Evolutionary conservation across 192 early-diverging fungal genomes (phyloP).

Genomic region (Coemansia sp.): DNA sequence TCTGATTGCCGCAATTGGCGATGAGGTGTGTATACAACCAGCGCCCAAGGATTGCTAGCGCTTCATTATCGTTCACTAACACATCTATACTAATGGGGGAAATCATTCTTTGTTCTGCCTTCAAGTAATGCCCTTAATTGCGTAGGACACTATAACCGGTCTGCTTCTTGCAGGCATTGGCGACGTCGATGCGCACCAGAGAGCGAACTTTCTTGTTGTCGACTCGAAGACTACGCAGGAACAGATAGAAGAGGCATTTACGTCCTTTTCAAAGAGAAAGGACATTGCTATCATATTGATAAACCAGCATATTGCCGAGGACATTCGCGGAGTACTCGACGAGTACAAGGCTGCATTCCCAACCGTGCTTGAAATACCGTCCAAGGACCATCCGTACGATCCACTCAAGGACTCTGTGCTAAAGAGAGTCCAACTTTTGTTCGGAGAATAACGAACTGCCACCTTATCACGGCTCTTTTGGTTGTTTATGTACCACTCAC

Average conservation of each 20-base stretch:
- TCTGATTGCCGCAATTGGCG: conserved; percentile 55
- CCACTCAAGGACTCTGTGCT: conserved; percentile 83
- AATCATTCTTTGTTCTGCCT: neutral
- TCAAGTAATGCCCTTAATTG: neutral
- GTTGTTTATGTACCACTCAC: neutral
- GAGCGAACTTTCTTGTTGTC: conserved; percentile 95
- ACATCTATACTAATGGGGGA: no score
- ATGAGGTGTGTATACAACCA: conserved; percentile 32
- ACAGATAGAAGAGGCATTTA: conserved; percentile 78
- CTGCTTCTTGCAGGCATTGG: conserved; percentile 97
- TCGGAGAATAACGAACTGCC: conserved; percentile 66
- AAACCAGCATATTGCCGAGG: conserved; percentile 96
- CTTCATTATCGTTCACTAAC: no score
- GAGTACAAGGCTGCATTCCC: conserved; percentile 92
- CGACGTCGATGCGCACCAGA: conserved; percentile 89
- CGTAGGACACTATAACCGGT: conserved; percentile 92
- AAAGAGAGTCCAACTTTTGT: conserved; percentile 77
- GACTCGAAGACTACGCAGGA: conserved; percentile 81
- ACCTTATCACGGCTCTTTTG: neutral
- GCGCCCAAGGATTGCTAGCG: no score
- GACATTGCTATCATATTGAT: conserved; percentile 99
- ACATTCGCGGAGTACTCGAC: conserved; percentile 88
- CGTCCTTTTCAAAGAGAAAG: conserved; percentile 85
- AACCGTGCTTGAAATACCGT: conserved; percentile 97
- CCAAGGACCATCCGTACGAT: conserved; percentile 99